Percentiles rank a stretch among this genome's conserved stretches.
Evolutionary conservation across 345 rosid species (phyloP).

Genomic region (Aurinia saxatilis): DNA sequence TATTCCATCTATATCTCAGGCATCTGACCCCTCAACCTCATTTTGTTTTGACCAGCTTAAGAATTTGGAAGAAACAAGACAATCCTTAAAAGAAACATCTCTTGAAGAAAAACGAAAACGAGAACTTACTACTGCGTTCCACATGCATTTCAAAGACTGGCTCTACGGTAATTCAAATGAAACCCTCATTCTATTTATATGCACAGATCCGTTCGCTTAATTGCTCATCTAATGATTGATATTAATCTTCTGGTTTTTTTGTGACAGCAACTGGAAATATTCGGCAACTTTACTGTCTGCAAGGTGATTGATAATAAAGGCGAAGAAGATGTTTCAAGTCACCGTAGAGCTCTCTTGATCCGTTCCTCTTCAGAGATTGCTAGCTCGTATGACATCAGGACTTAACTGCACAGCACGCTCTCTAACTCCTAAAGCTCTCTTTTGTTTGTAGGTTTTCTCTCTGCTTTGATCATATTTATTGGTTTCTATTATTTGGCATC

Average conservation of each 20-base stretch:
- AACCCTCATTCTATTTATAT: not conserved
- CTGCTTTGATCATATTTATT: conserved; percentile 17
- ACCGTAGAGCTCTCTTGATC: conserved; percentile 20
- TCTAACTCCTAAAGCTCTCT: conserved; percentile 17
- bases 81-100: conserved; percentile 58
- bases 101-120: conserved; percentile 83
- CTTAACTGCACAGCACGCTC: conserved; percentile 24
- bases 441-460: conserved; percentile 12
- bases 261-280: conserved; percentile 87
- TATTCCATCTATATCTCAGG: conserved; percentile 2
- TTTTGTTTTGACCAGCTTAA: conserved; percentile 46
- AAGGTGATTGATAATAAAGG: conserved; percentile 52
- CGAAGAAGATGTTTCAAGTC: conserved; percentile 11
- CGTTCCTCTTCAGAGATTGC: conserved; percentile 18
- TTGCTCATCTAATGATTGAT: not conserved
- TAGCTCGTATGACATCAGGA: conserved; percentile 17
- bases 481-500: not conserved
- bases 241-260: not conserved
- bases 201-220: not conserved
- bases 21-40: conserved; percentile 1
- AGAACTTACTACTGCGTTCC: conserved; percentile 74
- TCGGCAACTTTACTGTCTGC: conserved; percentile 98
- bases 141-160: conserved; percentile 93
- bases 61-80: conserved; percentile 66
- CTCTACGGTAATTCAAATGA: conserved; percentile 57